Base-by-base conservation (phyloP, 768 basidiomycete genomes). In the Mycena vulgaris region DNA sequence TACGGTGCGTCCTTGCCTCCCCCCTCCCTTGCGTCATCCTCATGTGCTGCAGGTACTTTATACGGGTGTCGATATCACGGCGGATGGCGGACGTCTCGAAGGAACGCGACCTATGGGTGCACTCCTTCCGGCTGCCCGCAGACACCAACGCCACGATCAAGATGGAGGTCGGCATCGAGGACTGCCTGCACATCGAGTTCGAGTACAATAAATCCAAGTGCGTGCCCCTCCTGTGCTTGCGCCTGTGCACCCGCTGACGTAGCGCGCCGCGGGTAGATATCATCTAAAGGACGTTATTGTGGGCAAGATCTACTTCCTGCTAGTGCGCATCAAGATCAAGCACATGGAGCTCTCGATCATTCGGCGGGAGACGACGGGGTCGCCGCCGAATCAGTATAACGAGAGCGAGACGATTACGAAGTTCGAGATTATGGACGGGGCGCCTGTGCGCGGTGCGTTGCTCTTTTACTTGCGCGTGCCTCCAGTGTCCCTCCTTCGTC, bases 181-280 rank as follows among this genome's bases (percentile, higher is more conserved):
- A 99, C 78, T 99, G 98, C 80, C 81, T 99, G 75, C 97, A 99
- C 80, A 99, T 99, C 75, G 98, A 98, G 79, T 99, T 98, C 73
- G 98, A 99, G 83, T 99, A 99, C 84, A 98, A 99, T 87, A 98
- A 99, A 80, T 97, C 97, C 65, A 99, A 99, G 97, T 95, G 67
- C 72, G 93, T 85, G 19, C 23, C 40, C 39, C 74, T 28, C 40
- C 47, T n/a, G n/a, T n/a, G n/a, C n/a, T 13, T 45, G 23, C 47
- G 25, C 25, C 33, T 42, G 52, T 23, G 39, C 47, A 63, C 25
- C 33, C 65, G 55, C 49, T 48, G 25, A 30, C 33, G n/a, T 40
- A 6, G 17, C 13, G 21, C 39, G 39, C 39, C 9, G 40, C 5
- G 37, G 17, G 8, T 59, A 99, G 97, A 82, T 99, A 99, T 82